Evolutionary conservation across 805 yeast species (phyloP), one percentile per base, ranked within the genome.

Genomic region (Brettanomyces custersianus): DNA sequence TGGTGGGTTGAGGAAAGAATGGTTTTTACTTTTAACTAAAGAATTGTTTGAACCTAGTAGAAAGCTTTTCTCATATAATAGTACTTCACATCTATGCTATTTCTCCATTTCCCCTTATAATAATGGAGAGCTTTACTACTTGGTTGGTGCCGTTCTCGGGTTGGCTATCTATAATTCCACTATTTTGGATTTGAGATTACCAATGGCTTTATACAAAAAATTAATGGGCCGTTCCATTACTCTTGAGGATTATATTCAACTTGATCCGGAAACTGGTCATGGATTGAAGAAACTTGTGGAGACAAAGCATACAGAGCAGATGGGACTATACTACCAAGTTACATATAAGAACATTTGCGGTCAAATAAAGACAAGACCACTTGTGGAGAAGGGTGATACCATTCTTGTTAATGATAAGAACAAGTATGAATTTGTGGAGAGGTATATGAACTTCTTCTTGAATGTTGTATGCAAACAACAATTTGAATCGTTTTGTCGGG

Each of bases 1-100:
- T 1, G 97, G 98, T 2, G 98, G 98, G 0, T 66, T 90, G 40
- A 75, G 80, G 48, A 88, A 87, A 51, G 98, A 90, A 51, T 90
- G 98, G 98, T 88, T 92, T 55, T 63, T 76, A 33, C 58, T 88
- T 27, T 61, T 92, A 27, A 77, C 83, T 1, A 72, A 72, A 39
- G 79, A 80, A 19, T 55, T 90, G 2, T 82, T 88, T 51, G 72
- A 70, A 48, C 81, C 87, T 2, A 62, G 65, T 32, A 72, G 76
- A 22, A 86, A 85, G 0, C 65, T 87, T 55, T 78, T 92, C 41
- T 51, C 60, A 7, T 72, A 74, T 44, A 72, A 77, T 29, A 82
- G 77, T 16, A 86, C 78, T 41, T 81, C 94, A 8, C 66, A 74
- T 34, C 64, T 69, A 26, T 68, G 80, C 35, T 92, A 96, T 95